Evolutionary conservation across 2,329 filamentous ascomycete species (phyloP).

Genomic region (Domatiomyces catenatus): DNA sequence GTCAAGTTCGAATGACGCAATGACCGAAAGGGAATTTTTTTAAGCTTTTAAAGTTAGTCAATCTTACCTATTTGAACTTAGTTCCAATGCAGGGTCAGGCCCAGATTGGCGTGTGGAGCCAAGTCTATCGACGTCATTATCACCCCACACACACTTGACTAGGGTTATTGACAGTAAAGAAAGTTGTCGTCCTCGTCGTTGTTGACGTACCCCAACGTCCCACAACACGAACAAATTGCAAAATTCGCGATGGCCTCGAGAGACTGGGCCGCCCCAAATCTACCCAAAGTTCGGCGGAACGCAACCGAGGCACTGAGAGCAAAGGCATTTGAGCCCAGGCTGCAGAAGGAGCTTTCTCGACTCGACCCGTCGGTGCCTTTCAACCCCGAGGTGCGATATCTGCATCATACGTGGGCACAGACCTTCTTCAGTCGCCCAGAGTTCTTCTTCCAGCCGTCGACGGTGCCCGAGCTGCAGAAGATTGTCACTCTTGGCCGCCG

Average conservation of each 20-base stretch:
- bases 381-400: slow-evolving; percentile 54
- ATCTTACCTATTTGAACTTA: not conserved
- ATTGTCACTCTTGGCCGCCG: slow-evolving; percentile 62
- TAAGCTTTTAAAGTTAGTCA: too few species aligned
- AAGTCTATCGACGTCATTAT: not conserved
- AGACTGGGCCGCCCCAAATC: slow-evolving; percentile 15
- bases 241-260: not conserved
- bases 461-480: slow-evolving; percentile 68
- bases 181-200: not conserved
- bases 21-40: too few species aligned
- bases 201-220: not conserved
- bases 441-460: slow-evolving; percentile 75
- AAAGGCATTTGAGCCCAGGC: slow-evolving; percentile 27
- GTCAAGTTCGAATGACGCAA: too few species aligned
- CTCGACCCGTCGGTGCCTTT: slow-evolving; percentile 56
- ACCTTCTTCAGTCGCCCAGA: slow-evolving; percentile 83
- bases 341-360: slow-evolving; percentile 41
- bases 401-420: slow-evolving; percentile 86
- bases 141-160: not conserved
- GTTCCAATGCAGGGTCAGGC: not conserved
- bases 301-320: slow-evolving; percentile 4
- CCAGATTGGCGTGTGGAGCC: too few species aligned
- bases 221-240: not conserved
- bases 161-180: not conserved
- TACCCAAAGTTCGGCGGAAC: slow-evolving; percentile 11